These are phyloP conservation scores for Helminthosporium solani DNA, from an alignment of 2,329 filamentous ascomycete genomes.

Conservation along the genomic window DNA sequence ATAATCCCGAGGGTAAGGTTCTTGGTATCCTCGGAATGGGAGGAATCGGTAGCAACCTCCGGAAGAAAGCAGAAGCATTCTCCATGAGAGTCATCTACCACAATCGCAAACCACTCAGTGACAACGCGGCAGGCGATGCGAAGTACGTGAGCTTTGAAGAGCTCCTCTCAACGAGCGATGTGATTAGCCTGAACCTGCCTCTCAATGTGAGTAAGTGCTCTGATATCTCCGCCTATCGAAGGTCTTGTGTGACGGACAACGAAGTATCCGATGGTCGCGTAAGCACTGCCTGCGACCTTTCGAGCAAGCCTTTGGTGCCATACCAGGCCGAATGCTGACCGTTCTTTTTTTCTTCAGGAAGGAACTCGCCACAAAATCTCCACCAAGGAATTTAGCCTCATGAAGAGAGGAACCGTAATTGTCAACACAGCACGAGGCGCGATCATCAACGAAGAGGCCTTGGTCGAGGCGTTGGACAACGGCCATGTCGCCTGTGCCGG, in stretches of 20 bases:
- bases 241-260: too few species aligned
- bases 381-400: slow-evolving; percentile 66
- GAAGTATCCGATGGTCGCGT: too few species aligned
- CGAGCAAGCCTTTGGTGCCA: too few species aligned
- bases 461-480: slow-evolving; percentile 69
- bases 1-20: slow-evolving; percentile 76
- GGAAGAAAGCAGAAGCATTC: slow-evolving; percentile 71
- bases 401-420: slow-evolving; percentile 76
- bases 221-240: too few species aligned
- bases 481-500: slow-evolving; percentile 71
- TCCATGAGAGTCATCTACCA: slow-evolving; percentile 75
- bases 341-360: slow-evolving; percentile 33
- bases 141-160: slow-evolving; percentile 74
- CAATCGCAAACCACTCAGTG: slow-evolving; percentile 64
- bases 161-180: slow-evolving; percentile 68
- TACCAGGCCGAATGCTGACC: too few species aligned
- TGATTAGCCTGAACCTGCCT: slow-evolving; percentile 77
- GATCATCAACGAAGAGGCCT: slow-evolving; percentile 77
- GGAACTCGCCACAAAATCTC: slow-evolving; percentile 76
- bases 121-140: slow-evolving; percentile 58
- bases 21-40: slow-evolving; percentile 85
- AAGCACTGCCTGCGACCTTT: too few species aligned
- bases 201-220: slow-evolving; percentile 61
- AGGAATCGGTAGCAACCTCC: slow-evolving; percentile 77
- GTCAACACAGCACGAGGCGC: slow-evolving; percentile 83